These are phyloP conservation scores for Lipomyces mesembrius DNA, from an alignment of 805 yeast species.

Conservation along the genomic window DNA sequence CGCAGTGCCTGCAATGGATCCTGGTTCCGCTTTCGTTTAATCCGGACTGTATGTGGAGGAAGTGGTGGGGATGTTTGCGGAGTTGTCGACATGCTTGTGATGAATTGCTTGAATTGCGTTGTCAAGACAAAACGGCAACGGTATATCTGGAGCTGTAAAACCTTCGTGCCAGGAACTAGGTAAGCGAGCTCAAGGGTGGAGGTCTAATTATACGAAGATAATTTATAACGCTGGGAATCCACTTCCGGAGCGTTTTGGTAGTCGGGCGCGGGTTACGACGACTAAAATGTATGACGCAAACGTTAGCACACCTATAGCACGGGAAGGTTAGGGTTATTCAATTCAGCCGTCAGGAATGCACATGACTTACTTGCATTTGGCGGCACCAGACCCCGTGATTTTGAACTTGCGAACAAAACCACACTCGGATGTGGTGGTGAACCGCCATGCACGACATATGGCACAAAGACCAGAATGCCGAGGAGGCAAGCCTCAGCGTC, in stretches of 20 bases:
- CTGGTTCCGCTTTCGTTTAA: constrained; percentile 83
- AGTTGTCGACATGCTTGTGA: constrained; percentile 20
- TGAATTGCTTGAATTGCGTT: neutral
- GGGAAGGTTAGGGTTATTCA: too few relatives aligned
- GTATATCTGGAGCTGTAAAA: neutral
- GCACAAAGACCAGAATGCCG: too few relatives aligned
- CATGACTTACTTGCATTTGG: too few relatives aligned
- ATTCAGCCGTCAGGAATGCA: too few relatives aligned
- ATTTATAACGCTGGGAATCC: neutral
- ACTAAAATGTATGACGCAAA: neutral
- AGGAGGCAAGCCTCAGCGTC: too few relatives aligned
- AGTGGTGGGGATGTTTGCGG: constrained; percentile 22
- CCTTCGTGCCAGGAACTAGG: neutral
- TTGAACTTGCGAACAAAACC: too few relatives aligned
- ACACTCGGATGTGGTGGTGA: too few relatives aligned
- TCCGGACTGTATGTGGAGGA: constrained; percentile 71
- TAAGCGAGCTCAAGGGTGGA: neutral
- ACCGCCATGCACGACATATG: too few relatives aligned
- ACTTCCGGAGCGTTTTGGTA: neutral
- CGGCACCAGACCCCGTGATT: too few relatives aligned
- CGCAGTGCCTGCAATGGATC: constrained; percentile 84
- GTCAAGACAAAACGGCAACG: neutral
- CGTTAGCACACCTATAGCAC: too few relatives aligned
- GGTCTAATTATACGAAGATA: neutral
- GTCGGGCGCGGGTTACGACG: neutral